These are phyloP conservation scores for Chamaecrista fasciculata DNA, from an alignment of 306 rosid species.

Conservation along the genomic window DNA sequence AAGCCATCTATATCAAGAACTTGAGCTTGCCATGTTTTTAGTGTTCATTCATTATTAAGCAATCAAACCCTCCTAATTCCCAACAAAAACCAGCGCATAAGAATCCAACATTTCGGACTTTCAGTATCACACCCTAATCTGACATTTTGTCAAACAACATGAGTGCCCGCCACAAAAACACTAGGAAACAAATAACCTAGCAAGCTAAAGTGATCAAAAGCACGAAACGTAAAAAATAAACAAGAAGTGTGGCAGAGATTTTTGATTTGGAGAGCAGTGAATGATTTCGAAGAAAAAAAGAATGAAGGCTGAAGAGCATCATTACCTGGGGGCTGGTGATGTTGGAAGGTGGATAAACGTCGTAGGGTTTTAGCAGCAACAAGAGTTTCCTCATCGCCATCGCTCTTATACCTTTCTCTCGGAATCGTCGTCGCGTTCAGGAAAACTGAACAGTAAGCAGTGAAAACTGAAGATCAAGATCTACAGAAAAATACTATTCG, in stretches of 20 bases:
- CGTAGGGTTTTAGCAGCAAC: slow-evolving; percentile 62
- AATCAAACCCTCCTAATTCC: neutral
- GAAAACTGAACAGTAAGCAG: neutral
- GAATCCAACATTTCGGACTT: neutral
- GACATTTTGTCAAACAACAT: slow-evolving; percentile 49
- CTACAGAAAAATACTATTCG: too few species aligned
- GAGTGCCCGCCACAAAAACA: slow-evolving; percentile 32
- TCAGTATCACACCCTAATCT: slow-evolving; percentile 14
- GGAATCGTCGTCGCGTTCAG: neutral
- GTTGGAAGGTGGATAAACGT: slow-evolving; percentile 47
- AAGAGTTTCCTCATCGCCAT: slow-evolving; percentile 61
- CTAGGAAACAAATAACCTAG: neutral
- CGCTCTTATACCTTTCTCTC: neutral
- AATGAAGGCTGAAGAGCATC: neutral
- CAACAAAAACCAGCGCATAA: neutral
- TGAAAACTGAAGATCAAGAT: too few species aligned
- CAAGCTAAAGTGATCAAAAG: neutral
- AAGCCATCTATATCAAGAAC: neutral
- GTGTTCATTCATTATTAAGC: neutral
- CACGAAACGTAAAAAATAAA: neutral
- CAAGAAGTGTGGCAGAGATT: neutral
- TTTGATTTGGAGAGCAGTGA: neutral
- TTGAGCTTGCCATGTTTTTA: neutral
- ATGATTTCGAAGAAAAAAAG: slow-evolving; percentile 1
- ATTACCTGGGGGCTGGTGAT: slow-evolving; percentile 54